Conservation (phyloP, 2,329 filamentous ascomycete species). For the Daldinia sp. region DNA sequence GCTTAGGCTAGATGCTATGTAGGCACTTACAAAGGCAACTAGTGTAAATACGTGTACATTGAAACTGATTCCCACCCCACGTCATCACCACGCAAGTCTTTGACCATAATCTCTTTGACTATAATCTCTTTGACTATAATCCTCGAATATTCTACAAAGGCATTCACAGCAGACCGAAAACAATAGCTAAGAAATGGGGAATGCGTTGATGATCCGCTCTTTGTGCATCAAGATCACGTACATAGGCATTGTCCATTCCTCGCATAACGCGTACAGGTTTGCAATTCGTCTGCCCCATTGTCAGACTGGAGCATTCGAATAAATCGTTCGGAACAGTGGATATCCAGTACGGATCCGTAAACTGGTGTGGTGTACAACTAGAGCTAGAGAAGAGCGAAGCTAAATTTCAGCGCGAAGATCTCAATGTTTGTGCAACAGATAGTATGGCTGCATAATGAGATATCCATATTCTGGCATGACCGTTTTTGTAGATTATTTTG, state of each 20-base stretch:
- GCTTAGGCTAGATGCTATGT: neutral
- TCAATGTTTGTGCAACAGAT: neutral
- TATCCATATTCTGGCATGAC: neutral
- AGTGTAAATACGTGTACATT: no score
- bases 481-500: neutral
- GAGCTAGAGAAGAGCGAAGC: neutral
- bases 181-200: neutral
- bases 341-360: no score
- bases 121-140: no score
- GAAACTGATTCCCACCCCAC: neutral
- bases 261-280: neutral
- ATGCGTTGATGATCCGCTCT: neutral
- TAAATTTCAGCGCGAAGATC: neutral
- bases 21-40: neutral
- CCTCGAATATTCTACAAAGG: neutral
- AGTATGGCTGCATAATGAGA: neutral
- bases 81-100: neutral
- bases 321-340: neutral
- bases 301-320: neutral
- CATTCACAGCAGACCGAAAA: neutral
- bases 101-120: no score
- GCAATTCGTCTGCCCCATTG: neutral
- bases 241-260: slow-evolving; percentile 1
- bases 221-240: neutral
- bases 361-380: no score